phyloP scores from a whole-genome alignment of 2,329 filamentous ascomycete species.

The Curvularia lunata region DNA sequence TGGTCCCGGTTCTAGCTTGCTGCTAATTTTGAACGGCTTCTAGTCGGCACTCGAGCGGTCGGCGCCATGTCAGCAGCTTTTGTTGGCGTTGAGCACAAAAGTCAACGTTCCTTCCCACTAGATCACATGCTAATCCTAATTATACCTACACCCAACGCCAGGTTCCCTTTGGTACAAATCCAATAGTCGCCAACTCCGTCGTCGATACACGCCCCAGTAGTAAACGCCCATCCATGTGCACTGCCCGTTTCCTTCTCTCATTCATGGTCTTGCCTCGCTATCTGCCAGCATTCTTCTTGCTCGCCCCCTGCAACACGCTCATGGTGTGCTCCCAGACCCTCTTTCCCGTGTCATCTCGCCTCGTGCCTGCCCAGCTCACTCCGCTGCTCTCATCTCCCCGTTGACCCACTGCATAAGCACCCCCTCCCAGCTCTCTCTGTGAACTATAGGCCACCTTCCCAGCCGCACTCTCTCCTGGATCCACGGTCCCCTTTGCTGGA shows the following conservation, averaged over 20 bases:
- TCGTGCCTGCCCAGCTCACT: conserved; percentile 27
- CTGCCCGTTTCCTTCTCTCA: not conserved
- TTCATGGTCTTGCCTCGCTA: not conserved
- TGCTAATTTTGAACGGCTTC: conserved; percentile 1
- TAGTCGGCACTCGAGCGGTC: too few species aligned
- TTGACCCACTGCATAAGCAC: conserved; percentile 35
- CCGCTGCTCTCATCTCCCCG: conserved; percentile 28
- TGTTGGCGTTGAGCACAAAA: not conserved
- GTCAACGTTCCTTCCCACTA: not conserved
- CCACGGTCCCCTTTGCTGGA: conserved; percentile 31
- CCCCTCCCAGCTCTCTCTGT: conserved; percentile 32
- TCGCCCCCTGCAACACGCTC: conserved; percentile 12
- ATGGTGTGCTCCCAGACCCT: conserved; percentile 45
- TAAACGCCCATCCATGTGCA: not conserved
- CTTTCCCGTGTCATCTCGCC: conserved; percentile 33
- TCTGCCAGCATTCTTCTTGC: not conserved
- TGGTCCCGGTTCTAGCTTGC: conserved; percentile 1
- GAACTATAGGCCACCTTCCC: conserved; percentile 26
- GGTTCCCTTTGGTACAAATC: not conserved
- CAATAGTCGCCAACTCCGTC: not conserved
- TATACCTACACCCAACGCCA: not conserved
- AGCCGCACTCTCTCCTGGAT: not conserved
- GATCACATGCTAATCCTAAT: not conserved
- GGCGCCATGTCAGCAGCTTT: not conserved
- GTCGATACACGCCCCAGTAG: not conserved